Base-by-base conservation (phyloP, 345 rosid species). In the Populus nigra region DNA sequence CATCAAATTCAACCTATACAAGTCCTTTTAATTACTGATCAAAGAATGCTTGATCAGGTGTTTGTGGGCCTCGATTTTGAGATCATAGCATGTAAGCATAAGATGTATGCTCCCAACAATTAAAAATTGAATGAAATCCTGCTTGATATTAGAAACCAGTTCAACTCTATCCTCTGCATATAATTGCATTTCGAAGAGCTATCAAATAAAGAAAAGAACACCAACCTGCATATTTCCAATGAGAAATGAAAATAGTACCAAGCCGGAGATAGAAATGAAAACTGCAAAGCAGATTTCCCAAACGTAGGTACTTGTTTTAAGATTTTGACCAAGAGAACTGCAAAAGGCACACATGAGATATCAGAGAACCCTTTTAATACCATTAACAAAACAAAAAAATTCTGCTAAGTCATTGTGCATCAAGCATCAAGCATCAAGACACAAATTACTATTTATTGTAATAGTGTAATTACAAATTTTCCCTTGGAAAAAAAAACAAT, bases 141-240 rank as follows among this genome's bases (percentile, higher is more conserved):
- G 29, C 65, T 59, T 59, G 65, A 59, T 15, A 7, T n/a, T 16
- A 76, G 33, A 69, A 62, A 59, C 50, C 8, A 69, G 10, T 13
- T 41, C 20, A 22, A 45, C 16, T 53, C 16, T 67, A 61, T 45
- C 20, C 63, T n/a, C n/a, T 18, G 2, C 20, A 25, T 41, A 50
- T 49, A 25, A 66, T 66, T 53, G 25, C 72, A 36, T 68, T 23
- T 33, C 36, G 7, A 72, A 72, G 23, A 53, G 39, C 27, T 33
- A 59, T 25, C 5, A 73, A 67, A 41, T 17, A 59, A 25, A 10
- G 53, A 75, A 18, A 10, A 17, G 3, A 31, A 63, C 18, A 83
- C 86, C n/a, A 72, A 92, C 97, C 97, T 92, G 97, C 97, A 93
- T 93, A 73, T 93, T 91, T 77, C 95, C 97, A 15, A 93, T 93